These are phyloP conservation scores for Schizophyllum amplum DNA, from an alignment of 1,284 basidiomycete genomes.

Conservation along the genomic window DNA sequence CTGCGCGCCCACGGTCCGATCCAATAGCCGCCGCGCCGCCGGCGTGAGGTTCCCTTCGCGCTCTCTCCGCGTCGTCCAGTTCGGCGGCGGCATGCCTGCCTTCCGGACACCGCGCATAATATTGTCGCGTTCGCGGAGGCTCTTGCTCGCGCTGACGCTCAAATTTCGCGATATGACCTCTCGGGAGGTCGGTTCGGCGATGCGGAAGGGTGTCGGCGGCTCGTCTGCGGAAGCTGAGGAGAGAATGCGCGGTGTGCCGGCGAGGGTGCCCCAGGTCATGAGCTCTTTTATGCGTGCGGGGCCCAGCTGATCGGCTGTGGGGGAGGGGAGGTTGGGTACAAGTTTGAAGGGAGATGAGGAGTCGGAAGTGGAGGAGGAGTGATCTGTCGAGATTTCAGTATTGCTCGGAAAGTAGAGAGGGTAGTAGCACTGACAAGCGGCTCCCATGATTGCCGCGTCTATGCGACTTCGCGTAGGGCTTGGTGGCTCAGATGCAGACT, in stretches of 20 bases:
- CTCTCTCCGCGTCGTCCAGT: constrained; percentile 49
- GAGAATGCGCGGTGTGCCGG: constrained; percentile 79
- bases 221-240: constrained; percentile 42
- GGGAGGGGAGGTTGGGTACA: constrained; percentile 80
- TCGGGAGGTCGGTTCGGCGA: constrained; percentile 61
- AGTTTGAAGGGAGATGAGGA: constrained; percentile 56
- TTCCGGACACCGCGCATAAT: constrained; percentile 33
- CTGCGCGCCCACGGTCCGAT: constrained; percentile 56
- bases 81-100: constrained; percentile 62
- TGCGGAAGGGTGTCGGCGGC: constrained; percentile 58
- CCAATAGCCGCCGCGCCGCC: constrained; percentile 67
- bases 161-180: constrained; percentile 75
- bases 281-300: constrained; percentile 74
- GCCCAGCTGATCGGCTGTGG: constrained; percentile 73
- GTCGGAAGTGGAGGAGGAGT: constrained; percentile 36
- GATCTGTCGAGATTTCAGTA: constrained; percentile 31
- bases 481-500: constrained; percentile 54
- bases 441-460: constrained; percentile 82
- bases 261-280: constrained; percentile 90
- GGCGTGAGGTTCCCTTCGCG: constrained; percentile 63
- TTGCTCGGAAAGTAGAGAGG: constrained; percentile 8
- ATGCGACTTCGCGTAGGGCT: constrained; percentile 86
- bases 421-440: constrained; percentile 46
- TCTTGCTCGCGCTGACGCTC: constrained; percentile 64
- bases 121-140: constrained; percentile 60